Evolutionary conservation across 306 rosid genomes (phyloP).

Genomic region (Carpinus fangiana): DNA sequence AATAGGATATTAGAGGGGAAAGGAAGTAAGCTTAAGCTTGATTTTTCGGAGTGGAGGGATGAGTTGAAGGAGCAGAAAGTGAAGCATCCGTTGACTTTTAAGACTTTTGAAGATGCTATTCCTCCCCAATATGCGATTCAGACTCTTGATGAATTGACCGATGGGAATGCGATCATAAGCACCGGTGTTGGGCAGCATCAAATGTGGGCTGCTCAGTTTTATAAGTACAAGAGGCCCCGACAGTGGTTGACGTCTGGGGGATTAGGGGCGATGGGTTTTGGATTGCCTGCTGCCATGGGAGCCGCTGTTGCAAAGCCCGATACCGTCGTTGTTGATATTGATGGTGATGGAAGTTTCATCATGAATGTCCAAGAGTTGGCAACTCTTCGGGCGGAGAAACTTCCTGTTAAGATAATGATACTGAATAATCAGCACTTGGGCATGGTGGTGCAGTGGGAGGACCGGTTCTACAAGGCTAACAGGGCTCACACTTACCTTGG

Average conservation of each 20-base stretch:
- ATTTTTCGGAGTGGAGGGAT: conserved; percentile 65
- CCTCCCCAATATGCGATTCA: conserved; percentile 84
- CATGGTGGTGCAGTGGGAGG: conserved; percentile 97
- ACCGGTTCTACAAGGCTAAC: conserved; percentile 81
- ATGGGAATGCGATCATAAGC: conserved; percentile 73
- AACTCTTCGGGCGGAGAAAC: conserved; percentile 70
- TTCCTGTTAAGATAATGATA: conserved; percentile 69
- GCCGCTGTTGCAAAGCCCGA: conserved; percentile 84
- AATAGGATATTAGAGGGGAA: conserved; percentile 53
- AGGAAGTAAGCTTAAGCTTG: conserved; percentile 34
- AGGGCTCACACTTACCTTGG: conserved; percentile 83
- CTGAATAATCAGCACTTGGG: conserved; percentile 94
- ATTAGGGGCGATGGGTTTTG: conserved; percentile 95
- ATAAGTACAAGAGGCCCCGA: conserved; percentile 71
- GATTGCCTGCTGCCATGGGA: conserved; percentile 87
- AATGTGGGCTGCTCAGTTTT: conserved; percentile 95
- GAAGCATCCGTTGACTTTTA: conserved; percentile 63
- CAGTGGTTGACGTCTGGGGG: conserved; percentile 90
- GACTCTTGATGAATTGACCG: conserved; percentile 80
- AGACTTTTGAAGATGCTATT: conserved; percentile 66
- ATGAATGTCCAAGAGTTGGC: conserved; percentile 94
- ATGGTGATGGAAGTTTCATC: conserved; percentile 88
- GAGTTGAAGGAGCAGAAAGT: conserved; percentile 71
- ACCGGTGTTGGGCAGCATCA: conserved; percentile 96
- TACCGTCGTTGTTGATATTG: conserved; percentile 70